Conservation (phyloP, 176 grass and related monocot genomes). For the bread wheat (Triticum aestivum) region DNA sequence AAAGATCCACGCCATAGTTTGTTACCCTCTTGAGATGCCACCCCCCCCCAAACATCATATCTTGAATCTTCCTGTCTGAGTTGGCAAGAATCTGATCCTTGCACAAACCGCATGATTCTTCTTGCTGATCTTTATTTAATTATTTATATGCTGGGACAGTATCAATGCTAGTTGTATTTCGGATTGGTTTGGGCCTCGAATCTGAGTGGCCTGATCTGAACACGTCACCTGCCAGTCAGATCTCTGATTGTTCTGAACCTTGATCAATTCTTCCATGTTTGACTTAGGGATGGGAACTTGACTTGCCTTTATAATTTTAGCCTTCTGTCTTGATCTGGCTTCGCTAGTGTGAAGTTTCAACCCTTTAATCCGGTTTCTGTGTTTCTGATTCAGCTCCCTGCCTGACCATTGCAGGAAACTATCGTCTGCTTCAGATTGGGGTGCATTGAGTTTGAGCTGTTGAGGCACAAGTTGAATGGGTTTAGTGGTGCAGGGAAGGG, state of each 20-base stretch:
- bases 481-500: not conserved
- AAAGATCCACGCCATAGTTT: not conserved
- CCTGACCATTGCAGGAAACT: not conserved
- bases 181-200: not conserved
- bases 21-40: not conserved
- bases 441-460: not conserved
- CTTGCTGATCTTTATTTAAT: not conserved
- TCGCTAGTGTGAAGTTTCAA: not conserved
- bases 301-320: not conserved
- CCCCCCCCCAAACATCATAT: not conserved
- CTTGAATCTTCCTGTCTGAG: not conserved
- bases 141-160: not conserved
- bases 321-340: not conserved
- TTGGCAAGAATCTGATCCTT: not conserved
- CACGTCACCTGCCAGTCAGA: not conserved
- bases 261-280: not conserved
- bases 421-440: not conserved
- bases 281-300: not conserved
- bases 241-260: constrained; percentile 13
- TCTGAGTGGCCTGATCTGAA: not conserved
- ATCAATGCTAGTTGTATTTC: not conserved
- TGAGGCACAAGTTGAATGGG: not conserved
- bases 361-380: not conserved
- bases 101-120: not conserved
- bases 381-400: not conserved